Evolutionary conservation across 371 early-diverging fungal genomes (phyloP).

Genomic region (Thermomucor indicae-seudaticae): DNA sequence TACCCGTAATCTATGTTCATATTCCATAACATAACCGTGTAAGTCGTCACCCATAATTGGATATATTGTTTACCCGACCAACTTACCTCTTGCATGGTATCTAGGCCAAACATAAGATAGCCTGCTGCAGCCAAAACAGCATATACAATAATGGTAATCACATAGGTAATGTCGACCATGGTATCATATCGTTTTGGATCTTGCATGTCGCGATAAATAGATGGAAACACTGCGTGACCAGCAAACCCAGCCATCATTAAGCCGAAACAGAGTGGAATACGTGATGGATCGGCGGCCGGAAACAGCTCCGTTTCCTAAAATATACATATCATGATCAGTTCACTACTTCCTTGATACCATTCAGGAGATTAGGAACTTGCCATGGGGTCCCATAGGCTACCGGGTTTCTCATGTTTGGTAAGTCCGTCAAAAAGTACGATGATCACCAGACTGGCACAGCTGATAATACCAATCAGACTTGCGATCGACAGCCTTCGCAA

Average conservation of each 20-base stretch:
- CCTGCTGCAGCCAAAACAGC: conserved; percentile 42
- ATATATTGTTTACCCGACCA: not conserved
- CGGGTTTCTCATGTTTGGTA: conserved; percentile 41
- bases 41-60: conserved; percentile 13
- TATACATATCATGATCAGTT: conserved; percentile 2
- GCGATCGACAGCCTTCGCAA: conserved; percentile 40
- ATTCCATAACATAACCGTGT: conserved; percentile 35
- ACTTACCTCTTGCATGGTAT: conserved; percentile 51
- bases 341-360: not conserved
- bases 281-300: conserved; percentile 22
- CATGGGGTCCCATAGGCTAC: conserved; percentile 53
- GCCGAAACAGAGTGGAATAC: conserved; percentile 33
- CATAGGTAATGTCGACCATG: conserved; percentile 39
- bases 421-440: conserved; percentile 47
- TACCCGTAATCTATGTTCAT: conserved; percentile 59
- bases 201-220: conserved; percentile 64
- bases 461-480: conserved; percentile 45
- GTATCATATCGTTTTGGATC: conserved; percentile 43
- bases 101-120: conserved; percentile 75
- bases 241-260: conserved; percentile 42
- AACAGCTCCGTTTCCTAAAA: conserved; percentile 30
- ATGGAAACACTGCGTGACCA: conserved; percentile 66
- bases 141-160: conserved; percentile 25
- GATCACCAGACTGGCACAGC: conserved; percentile 27
- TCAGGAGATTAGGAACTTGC: conserved; percentile 15